Base-by-base conservation (phyloP, 1,284 basidiomycete genomes). In the Gymnopus androsaceus region DNA sequence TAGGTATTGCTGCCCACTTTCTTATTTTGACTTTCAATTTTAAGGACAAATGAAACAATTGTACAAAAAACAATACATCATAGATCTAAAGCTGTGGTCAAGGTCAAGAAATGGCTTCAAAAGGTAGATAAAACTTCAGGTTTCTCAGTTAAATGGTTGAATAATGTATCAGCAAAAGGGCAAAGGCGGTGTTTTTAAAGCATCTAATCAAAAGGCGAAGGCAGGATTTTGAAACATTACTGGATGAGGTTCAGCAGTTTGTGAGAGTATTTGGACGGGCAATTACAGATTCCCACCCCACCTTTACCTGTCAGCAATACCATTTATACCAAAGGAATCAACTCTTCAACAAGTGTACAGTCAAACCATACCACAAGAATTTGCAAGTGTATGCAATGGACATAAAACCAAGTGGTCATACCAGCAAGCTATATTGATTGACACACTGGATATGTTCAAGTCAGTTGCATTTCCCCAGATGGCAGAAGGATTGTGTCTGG, bases 401-500 rank as follows among this genome's bases (percentile, higher is more conserved):
- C 37, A 38, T 17, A 38, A 38, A 38, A 14, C 31, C 31, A 7
- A 14, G 31, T 33, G 31, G 31, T 33, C 31, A 33, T 33, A 33
- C 31, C 31, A 33, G 6, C 31, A 33, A 33, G 31, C 31, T 7
- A 33, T 44, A 15, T 44, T 44, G 6, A 6, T 6, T 15, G 42
- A n/a, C 9, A 47, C 27, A 30, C 21, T 47, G 45, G 27, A 3
- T 9, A 47, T 27, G 12, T 47, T 17, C 4, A 17, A n/a, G 15
- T 27, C 45, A 28, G 45, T 47, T 5, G 45, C 27, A 31, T 47
- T 31, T 47, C 45, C 8, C 45, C 45, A 1, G 45, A 47, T 31
- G 15, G 27, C 2, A 31, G 11, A 12, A 25, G 25, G n/a, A 12
- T 60, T 25, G 30, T 55, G 21, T 57, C 58, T 44, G 55, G 51